These are phyloP conservation scores for Verruconis gallopava DNA, from an alignment of 2,329 filamentous ascomycete species.

Conservation along the genomic window DNA sequence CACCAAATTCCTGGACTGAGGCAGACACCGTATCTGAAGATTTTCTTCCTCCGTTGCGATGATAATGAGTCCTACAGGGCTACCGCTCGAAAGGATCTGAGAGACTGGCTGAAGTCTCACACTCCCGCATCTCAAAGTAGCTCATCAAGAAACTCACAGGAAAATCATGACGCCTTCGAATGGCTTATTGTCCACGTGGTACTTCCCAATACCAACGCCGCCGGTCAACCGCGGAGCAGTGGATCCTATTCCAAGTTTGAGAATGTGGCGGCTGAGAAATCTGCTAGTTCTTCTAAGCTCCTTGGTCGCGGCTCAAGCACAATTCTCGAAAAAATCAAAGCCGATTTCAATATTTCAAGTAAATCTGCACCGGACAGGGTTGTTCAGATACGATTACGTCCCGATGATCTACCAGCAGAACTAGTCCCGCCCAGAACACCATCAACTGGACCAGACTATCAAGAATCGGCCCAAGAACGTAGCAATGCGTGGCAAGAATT, in stretches of 20 bases:
- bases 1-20: slow-evolving; percentile 93
- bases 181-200: slow-evolving; percentile 93
- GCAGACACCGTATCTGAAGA: slow-evolving; percentile 84
- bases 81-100: slow-evolving; percentile 60
- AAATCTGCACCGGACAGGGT: slow-evolving; percentile 67
- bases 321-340: slow-evolving; percentile 75
- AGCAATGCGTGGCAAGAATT: slow-evolving; percentile 75
- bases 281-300: slow-evolving; percentile 56
- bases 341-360: slow-evolving; percentile 72
- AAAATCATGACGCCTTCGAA: slow-evolving; percentile 93
- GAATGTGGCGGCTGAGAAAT: slow-evolving; percentile 49
- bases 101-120: slow-evolving; percentile 82
- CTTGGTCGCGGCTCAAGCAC: slow-evolving; percentile 64
- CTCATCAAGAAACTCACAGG: slow-evolving; percentile 51
- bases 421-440: slow-evolving; percentile 24
- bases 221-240: slow-evolving; percentile 59
- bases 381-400: slow-evolving; percentile 58
- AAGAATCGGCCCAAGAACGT: slow-evolving; percentile 63
- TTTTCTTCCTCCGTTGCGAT: slow-evolving; percentile 82
- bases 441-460: slow-evolving; percentile 27
- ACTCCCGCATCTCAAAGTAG: slow-evolving; percentile 45
- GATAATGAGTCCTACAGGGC: slow-evolving; percentile 91
- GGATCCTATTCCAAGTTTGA: slow-evolving; percentile 32
- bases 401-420: slow-evolving; percentile 32
- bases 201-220: slow-evolving; percentile 69